Evolutionary conservation across 2,329 filamentous ascomycete species (phyloP), one percentile per base, ranked within the genome.

Genomic region (Sordariomycetes sp.): DNA sequence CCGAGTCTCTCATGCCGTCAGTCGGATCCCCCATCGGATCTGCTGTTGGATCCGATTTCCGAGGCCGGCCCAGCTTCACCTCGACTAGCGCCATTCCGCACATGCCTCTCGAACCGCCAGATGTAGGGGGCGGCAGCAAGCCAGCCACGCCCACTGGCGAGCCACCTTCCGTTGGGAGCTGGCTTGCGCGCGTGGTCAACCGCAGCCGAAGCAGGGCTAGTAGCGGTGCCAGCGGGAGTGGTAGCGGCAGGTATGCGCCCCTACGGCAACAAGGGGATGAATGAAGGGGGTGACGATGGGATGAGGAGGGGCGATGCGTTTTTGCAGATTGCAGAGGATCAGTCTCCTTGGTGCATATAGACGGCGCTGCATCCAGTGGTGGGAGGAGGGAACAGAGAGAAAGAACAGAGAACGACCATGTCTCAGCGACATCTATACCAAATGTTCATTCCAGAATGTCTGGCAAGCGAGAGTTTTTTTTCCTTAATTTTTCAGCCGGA

Each of bases 1-100:
- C 86, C 10, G 90, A 89, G n/a, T 90, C 90, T 2, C 77, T 96
- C 12, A 85, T 96, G 71, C 83, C 86, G 52, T 80, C 81, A 32
- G 28, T 8, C 46, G 84, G 85, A 51, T 96, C 92, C 37, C 72
- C 71, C 0, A 82, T 89, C 10, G 87, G 87, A 37, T 92, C 88
- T 12, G 86, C 71, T 0, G 82, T 89, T 10, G 87, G 87, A 37
- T 92, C 88, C 12, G 86, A 89, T 64, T 81, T 91, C 53, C 83
- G 86, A 56, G 78, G 77, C 59, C 77, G 77, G 22, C 69, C 74
- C 37, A 68, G 70, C 51, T 73, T 82, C 61, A 83, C 80, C 14
- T 74, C 86, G 1, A 83, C 87, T 4, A 83, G 77, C 62, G 84
- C 85, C 8, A 91, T 96, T 60, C 90, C 91, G 1, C 86, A 88